Evolutionary conservation across 768 basidiomycete species (phyloP).

Genomic region (Naganishia antarctica): DNA sequence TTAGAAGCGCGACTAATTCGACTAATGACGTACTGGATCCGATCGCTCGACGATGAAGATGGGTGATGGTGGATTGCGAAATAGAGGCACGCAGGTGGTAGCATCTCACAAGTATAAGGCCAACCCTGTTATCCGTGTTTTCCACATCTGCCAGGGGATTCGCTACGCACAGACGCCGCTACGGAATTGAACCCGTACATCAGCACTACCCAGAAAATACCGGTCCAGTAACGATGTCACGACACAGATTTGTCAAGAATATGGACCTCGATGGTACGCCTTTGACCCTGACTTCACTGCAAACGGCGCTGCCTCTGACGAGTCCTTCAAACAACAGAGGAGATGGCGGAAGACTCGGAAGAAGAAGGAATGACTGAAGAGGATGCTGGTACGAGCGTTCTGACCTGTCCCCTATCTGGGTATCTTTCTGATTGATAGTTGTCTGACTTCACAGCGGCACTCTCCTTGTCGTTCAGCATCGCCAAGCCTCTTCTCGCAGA

Average conservation of each 20-base stretch:
- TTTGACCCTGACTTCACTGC: too few relatives aligned
- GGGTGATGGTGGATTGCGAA: too few relatives aligned
- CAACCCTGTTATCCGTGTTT: too few relatives aligned
- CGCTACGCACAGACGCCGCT: not conserved
- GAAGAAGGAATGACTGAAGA: slow-evolving; percentile 62
- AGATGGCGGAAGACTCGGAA: slow-evolving; percentile 67
- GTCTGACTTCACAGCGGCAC: slow-evolving; percentile 56
- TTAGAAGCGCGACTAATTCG: too few relatives aligned
- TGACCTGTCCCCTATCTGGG: not conserved
- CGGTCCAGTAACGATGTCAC: slow-evolving; percentile 60
- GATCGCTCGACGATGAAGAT: too few relatives aligned
- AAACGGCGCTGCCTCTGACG: not conserved
- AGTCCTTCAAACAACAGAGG: slow-evolving; percentile 55
- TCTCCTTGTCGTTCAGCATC: slow-evolving; percentile 66
- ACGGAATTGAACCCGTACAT: too few relatives aligned
- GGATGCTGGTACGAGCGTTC: slow-evolving; percentile 49
- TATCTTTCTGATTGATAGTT: not conserved
- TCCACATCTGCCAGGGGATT: too few relatives aligned
- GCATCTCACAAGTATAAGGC: too few relatives aligned
- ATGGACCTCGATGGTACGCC: slow-evolving; percentile 62
- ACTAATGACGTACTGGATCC: too few relatives aligned
- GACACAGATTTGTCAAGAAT: slow-evolving; percentile 84
- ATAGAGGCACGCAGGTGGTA: too few relatives aligned
- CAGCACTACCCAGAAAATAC: not conserved
- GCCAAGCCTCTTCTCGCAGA: slow-evolving; percentile 67